These are phyloP conservation scores for Leptographium flavum DNA, from an alignment of 2,329 filamentous ascomycete species.

Conservation along the genomic window DNA sequence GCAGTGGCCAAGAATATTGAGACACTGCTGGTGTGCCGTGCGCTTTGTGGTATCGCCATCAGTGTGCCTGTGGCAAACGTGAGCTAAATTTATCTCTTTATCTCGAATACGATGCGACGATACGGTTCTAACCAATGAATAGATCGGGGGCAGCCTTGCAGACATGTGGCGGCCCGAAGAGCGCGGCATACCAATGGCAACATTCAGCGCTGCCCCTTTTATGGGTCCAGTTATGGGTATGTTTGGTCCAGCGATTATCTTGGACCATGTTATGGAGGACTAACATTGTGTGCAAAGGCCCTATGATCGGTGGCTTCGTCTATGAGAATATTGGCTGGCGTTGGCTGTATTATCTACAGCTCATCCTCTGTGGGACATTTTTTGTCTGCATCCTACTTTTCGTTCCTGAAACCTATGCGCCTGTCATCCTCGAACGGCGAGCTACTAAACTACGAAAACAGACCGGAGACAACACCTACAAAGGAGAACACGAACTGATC, in stretches of 20 bases:
- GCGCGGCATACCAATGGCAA: slow-evolving; percentile 41
- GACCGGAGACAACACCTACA: slow-evolving; percentile 16
- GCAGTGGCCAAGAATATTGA: slow-evolving; percentile 28
- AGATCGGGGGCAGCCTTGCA: slow-evolving; percentile 45
- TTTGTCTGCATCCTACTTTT: slow-evolving; percentile 14
- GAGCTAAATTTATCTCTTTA: not conserved
- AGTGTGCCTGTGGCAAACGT: slow-evolving; percentile 50
- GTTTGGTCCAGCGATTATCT: not conserved
- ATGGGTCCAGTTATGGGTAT: slow-evolving; percentile 29
- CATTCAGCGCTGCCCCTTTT: slow-evolving; percentile 26
- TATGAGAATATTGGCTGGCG: slow-evolving; percentile 11
- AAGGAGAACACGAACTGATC: slow-evolving; percentile 43
- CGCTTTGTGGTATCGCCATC: slow-evolving; percentile 47
- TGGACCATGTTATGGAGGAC: not conserved
- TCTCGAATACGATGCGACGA: not conserved
- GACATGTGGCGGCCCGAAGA: slow-evolving; percentile 46
- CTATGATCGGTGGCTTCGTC: slow-evolving; percentile 2
- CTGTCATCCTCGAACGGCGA: slow-evolving; percentile 34
- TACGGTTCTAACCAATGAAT: not conserved
- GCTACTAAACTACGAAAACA: slow-evolving; percentile 32
- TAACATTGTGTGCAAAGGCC: too few species aligned
- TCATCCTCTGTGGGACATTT: slow-evolving; percentile 4
- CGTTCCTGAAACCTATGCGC: slow-evolving; percentile 20
- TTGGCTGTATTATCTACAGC: slow-evolving; percentile 4
- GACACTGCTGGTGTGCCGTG: slow-evolving; percentile 41